A percentile compares a stretch with the other conserved stretches of the same genome.
Evolutionary conservation across 176 grass and related monocot species (phyloP).

Genomic region (Otatea glauca): DNA sequence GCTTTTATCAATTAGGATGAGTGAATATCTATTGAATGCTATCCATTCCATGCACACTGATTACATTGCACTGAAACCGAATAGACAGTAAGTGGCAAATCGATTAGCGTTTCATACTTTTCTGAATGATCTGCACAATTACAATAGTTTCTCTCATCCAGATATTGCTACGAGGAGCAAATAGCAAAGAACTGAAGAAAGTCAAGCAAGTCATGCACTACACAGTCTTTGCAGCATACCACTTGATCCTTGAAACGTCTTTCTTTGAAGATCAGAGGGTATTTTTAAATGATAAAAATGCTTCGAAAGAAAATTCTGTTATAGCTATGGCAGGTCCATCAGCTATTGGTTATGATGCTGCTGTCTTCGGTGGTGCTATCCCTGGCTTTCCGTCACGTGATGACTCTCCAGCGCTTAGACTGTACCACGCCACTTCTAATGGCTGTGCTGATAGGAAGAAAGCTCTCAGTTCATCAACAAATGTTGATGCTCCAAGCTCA

Average conservation of each 20-base stretch:
- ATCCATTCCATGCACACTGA: conserved; percentile 8
- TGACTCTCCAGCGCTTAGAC: conserved; percentile 64
- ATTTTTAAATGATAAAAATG: conserved; percentile 58
- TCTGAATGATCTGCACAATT: conserved; percentile 23
- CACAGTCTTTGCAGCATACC: conserved; percentile 82
- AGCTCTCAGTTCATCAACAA: conserved; percentile 43
- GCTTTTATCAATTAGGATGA: conserved; percentile 2
- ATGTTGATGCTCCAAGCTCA: conserved; percentile 34
- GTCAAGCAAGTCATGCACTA: conserved; percentile 82
- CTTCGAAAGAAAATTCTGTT: conserved; percentile 43
- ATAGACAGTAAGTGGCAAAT: conserved; percentile 5
- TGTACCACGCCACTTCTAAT: conserved; percentile 59
- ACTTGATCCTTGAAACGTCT: conserved; percentile 87
- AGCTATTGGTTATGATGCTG: conserved; percentile 28
- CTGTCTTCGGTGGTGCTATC: conserved; percentile 38
- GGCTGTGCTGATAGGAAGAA: conserved; percentile 52
- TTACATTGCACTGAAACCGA: conserved; percentile 18
- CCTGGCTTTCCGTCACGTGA: conserved; percentile 46
- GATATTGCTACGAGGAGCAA: conserved; percentile 83
- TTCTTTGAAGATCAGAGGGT: conserved; percentile 87
- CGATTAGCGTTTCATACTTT: conserved; percentile 28
- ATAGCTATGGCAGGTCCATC: conserved; percentile 30
- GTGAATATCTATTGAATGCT: not conserved
- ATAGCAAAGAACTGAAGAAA: conserved; percentile 79
- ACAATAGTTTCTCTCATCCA: conserved; percentile 47